Evolutionary conservation across 2,329 filamentous ascomycete species (phyloP), one percentile per base, ranked within the genome.

Genomic region (Calonectria multiphialidica): DNA sequence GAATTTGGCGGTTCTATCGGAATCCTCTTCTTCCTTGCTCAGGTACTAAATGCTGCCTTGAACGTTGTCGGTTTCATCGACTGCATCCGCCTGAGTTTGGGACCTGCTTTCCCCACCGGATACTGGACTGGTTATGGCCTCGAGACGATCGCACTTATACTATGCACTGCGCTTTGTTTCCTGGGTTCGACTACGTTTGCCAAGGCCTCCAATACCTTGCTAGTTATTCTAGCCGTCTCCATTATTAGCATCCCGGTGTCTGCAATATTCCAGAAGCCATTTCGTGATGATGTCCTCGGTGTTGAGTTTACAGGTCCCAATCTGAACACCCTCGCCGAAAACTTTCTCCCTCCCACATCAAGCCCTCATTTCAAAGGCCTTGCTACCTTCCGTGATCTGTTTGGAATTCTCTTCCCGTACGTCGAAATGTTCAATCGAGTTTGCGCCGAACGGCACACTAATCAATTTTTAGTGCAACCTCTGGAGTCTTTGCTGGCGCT

Each of bases 1-100:
- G 95, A 98, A 79, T 98, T 98, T 81, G 95, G 95, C 30, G 95
- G 95, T 18, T 95, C 94, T 1, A 97, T 98, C 74, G 95, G 95
- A 2, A 89, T 97, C 28, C 90, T 98, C 15, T 97, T 97, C 83
- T 98, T 97, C 81, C 87, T 97, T n/a, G 94, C 95, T n/a, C 94
- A 95, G 75, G 93, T 94, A 2, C 91, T 98, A 80, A 97, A 96
- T 80, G 95, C 95, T 1, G 94, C 94, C 44, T 90, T 98, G 88
- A 98, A 98, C 80, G 91, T 96, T 28, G 94, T 97, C 50, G 95
- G 95, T 85, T 87, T 98, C 55, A 90, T 98, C 74, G 94, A 97
- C 83, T 97, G 94, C 78, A 88, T 97, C 69, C 91, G 91, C 65
- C 89, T 96, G 73, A 96, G 95, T 77, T 90, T 96, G 78, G 94